Conservation (phyloP, 768 basidiomycete genomes). For the Naematelia encephala region DNA sequence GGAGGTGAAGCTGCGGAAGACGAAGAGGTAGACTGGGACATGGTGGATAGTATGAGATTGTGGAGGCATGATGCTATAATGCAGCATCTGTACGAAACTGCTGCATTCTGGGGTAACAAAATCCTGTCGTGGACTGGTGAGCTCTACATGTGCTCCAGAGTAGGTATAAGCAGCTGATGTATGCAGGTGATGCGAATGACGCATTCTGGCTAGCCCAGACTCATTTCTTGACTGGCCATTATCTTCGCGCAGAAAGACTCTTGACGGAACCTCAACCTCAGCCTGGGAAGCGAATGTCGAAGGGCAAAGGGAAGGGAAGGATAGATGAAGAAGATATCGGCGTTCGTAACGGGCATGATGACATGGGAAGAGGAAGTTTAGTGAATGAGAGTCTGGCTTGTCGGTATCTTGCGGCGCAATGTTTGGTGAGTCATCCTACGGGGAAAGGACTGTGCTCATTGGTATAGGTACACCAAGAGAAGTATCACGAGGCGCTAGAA, state of each 20-base stretch:
- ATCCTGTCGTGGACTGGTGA: constrained; percentile 91
- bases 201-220: constrained; percentile 99
- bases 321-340: constrained; percentile 17
- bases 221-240: constrained; percentile 93
- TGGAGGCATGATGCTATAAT: constrained; percentile 98
- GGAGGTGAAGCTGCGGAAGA: constrained; percentile 53
- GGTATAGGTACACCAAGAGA: constrained; percentile 73
- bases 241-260: constrained; percentile 86
- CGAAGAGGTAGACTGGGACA: constrained; percentile 59
- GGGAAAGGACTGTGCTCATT: constrained; percentile 3
- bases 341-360: constrained; percentile 6
- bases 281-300: constrained; percentile 30
- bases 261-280: constrained; percentile 77
- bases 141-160: constrained; percentile 15
- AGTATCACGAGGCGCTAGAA: constrained; percentile 86
- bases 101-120: constrained; percentile 98
- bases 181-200: constrained; percentile 85
- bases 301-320: constrained; percentile 28
- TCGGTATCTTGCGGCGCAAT: constrained; percentile 93
- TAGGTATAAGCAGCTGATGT: not conserved
- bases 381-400: constrained; percentile 95
- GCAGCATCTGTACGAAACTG: constrained; percentile 96
- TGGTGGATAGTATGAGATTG: constrained; percentile 90
- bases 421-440: constrained; percentile 59
- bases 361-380: constrained; percentile 60